Base-by-base conservation (phyloP, 495 filamentous ascomycete genomes). In the Cairneyella variabilis region DNA sequence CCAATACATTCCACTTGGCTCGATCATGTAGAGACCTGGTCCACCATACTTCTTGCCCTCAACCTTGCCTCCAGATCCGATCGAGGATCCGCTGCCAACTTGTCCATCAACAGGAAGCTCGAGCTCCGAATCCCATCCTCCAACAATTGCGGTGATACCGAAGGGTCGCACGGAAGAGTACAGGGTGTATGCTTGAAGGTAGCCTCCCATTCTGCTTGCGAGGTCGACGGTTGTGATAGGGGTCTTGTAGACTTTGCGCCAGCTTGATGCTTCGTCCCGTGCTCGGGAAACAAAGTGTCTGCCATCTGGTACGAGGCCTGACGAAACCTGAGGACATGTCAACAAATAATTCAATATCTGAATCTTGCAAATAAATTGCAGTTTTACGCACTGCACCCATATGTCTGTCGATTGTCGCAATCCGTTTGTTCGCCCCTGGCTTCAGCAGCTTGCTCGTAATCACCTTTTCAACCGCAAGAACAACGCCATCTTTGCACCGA, bases 111-210 rank as follows among this genome's bases (percentile, higher is more conserved):
- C 90, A 21, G 77, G 78, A 28, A 82, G 54, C 62, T 92, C 90
- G 20, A 76, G 77, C 71, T 92, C 87, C 37, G 83, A 83, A 73
- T 98, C 93, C 83, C 89, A 96, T 40, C 95, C 93, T 58, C 83
- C 95, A 42, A 98, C 71, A 68, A 98, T 98, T 38, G 90, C 85
- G 7, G 92, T 96, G 63, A 97, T 88, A 58, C 93, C 93, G 64
- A 98, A 98, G 25, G 93, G 93, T 43, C 93, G 86, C 52, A 97
- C 93, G 50, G 87, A 91, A 41, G 88, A 90, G 78, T 97, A 98
- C 16, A 98, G 82, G 3, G 93, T 98, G 73, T 96, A 97, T 20
- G 89, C 90, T 76, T 97, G 95, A 51, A 96, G 86, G 71, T 97
- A 98, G 60, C 87, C 83, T 60, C 95, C 93, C 76, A 97, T 86